Evolutionary conservation across 768 basidiomycete species (phyloP), one percentile per base, ranked within the genome.

Genomic region (Podaxis sp.): DNA sequence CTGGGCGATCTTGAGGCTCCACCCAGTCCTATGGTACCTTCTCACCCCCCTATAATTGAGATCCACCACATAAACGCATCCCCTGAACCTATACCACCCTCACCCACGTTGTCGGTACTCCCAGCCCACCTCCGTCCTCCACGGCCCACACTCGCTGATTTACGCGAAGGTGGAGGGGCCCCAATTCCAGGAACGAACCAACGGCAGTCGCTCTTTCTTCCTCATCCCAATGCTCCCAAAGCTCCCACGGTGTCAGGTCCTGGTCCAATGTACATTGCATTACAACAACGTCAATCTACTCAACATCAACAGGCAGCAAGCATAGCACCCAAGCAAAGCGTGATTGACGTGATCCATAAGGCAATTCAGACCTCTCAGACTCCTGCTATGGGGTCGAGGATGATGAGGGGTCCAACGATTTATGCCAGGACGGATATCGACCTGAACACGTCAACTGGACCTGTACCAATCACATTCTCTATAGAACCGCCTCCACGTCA

Each of bases 391-490:
- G 55, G 51, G 9, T 48, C 50, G 3, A 37, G 40, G 21, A 25
- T 44, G 25, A 44, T 59, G 3, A 51, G 73, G 6, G 77, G 78
- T 9, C 77, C 79, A 25, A 90, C 90, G 11, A 79, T 91, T 5
- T 90, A 88, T 62, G 89, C 81, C 0, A 71, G 79, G 18, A 84
- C 78, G 21, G 78, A 81, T 23, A 66, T 66, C 13, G 89, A 90
- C 59, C 66, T 91, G 44, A 65, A 64, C 21, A 67, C 57, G 28
- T 74, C 87, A 13, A 67, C 72, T 27, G 82, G 82, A 0, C 88
- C 89, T 1, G 84, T 91, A 0, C 84, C 82, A 0, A 84, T 91
- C 47, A 63, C 76, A 6, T 91, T 86, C 67, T 79, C 79, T 38
- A 59, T 82, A 4, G 85, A 88, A 37, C 86, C 85, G 25, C 57